phyloP scores from a whole-genome alignment of 371 early-diverging fungal species.

The Capniomyces stellatus region DNA sequence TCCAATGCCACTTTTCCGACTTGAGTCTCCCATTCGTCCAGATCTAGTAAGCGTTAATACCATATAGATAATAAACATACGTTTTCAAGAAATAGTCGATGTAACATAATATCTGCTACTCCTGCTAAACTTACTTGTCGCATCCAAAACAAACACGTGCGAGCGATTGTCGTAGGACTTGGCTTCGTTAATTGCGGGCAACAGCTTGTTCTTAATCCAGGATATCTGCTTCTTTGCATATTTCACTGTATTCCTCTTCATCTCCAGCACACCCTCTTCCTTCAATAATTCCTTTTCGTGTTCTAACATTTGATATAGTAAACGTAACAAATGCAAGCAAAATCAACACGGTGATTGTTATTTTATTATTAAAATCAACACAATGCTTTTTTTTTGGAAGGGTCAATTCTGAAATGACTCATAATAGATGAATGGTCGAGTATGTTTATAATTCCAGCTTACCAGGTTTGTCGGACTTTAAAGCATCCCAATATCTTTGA shows the following conservation, averaged over 20 bases:
- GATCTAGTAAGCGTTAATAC: not conserved
- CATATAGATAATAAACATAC: slow-evolving; percentile 1
- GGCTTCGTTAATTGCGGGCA: slow-evolving; percentile 28
- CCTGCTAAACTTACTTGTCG: slow-evolving; percentile 26
- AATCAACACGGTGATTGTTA: not conserved
- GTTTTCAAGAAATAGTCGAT: not conserved
- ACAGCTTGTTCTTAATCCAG: slow-evolving; percentile 77
- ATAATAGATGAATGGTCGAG: no score
- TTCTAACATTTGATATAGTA: not conserved
- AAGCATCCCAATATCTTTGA: not conserved
- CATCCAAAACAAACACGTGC: slow-evolving; percentile 54
- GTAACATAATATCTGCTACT: not conserved
- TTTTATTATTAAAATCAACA: not conserved
- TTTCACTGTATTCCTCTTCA: slow-evolving; percentile 70
- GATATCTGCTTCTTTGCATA: slow-evolving; percentile 76
- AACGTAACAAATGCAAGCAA: not conserved
- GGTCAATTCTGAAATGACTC: no score
- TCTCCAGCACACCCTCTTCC: slow-evolving; percentile 32
- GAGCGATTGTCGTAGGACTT: slow-evolving; percentile 17
- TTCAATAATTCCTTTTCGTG: slow-evolving; percentile 1
- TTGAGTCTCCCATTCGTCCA: not conserved
- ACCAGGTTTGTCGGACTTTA: not conserved
- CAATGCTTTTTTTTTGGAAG: no score
- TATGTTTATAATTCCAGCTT: not conserved
- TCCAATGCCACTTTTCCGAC: not conserved